Conservation (phyloP, 2,329 filamentous ascomycete species). For the Xylaria polymorpha region DNA sequence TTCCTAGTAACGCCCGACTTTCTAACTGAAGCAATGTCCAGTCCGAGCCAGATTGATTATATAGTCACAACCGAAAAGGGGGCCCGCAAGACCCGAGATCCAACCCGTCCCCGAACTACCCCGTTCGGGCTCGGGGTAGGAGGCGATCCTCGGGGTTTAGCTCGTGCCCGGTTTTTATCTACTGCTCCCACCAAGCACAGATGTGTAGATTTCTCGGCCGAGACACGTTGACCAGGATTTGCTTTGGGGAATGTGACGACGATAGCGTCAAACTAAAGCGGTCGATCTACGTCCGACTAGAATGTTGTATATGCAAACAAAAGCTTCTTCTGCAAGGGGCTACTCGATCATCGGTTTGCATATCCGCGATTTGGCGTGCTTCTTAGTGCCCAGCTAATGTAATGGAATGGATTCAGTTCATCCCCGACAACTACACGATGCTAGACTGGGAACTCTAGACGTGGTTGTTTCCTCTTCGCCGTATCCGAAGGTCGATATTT, state of each 20-base stretch:
- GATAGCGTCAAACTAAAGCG: neutral
- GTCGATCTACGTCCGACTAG: slow-evolving; percentile 3
- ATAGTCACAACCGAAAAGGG: neutral
- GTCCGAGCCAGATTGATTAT: slow-evolving; percentile 8
- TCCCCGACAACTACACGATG: neutral
- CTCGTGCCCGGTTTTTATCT: neutral
- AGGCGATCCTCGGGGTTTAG: slow-evolving; percentile 20
- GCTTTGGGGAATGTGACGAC: neutral
- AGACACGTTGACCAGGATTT: neutral
- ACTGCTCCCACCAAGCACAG: neutral
- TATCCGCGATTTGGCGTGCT: slow-evolving; percentile 1
- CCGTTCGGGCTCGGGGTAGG: slow-evolving; percentile 28
- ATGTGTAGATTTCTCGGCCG: slow-evolving; percentile 7
- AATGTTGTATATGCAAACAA: neutral
- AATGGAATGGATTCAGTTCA: neutral
- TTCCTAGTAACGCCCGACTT: neutral
- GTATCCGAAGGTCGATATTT: neutral
- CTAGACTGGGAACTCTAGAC: neutral
- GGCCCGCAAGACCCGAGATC: slow-evolving; percentile 15
- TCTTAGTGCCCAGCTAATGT: neutral
- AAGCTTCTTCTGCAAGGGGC: too few species aligned
- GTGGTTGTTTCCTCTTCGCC: neutral
- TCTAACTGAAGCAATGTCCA: neutral
- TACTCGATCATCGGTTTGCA: neutral
- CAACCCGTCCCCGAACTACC: slow-evolving; percentile 10